Conservation (phyloP, 192 early-diverging fungal species). For the Coemansia sp. region DNA sequence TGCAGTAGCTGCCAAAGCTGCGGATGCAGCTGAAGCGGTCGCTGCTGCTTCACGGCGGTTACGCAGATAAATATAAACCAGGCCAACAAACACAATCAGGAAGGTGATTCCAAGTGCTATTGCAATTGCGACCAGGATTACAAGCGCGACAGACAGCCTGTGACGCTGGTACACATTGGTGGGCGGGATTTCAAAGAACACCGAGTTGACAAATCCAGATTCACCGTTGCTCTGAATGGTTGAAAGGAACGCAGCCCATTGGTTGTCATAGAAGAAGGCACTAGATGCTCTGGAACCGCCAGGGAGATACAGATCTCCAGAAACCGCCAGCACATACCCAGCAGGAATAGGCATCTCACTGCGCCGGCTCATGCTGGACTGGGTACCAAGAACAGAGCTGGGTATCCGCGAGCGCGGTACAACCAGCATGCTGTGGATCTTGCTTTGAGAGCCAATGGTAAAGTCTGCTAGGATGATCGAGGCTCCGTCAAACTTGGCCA, state of each 20-base stretch:
- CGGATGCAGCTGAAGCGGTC: slow-evolving; percentile 51
- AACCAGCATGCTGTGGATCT: slow-evolving; percentile 26
- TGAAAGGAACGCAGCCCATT: slow-evolving; percentile 53
- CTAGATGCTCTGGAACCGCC: slow-evolving; percentile 33
- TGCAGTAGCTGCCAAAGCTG: slow-evolving; percentile 43
- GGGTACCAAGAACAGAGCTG: slow-evolving; percentile 32
- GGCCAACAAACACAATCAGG: slow-evolving; percentile 61
- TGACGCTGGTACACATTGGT: slow-evolving; percentile 49
- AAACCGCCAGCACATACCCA: slow-evolving; percentile 45
- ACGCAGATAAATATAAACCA: slow-evolving; percentile 59
- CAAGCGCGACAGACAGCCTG: slow-evolving; percentile 57
- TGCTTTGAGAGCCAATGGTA: slow-evolving; percentile 32
- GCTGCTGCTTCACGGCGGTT: slow-evolving; percentile 55
- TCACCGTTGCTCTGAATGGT: slow-evolving; percentile 44
- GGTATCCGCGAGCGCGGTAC: slow-evolving; percentile 43
- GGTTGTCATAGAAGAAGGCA: slow-evolving; percentile 45
- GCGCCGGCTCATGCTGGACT: slow-evolving; percentile 22
- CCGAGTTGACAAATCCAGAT: slow-evolving; percentile 35
- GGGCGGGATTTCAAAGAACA: slow-evolving; percentile 52
- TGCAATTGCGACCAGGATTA: slow-evolving; percentile 69
- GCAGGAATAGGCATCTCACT: slow-evolving; percentile 21
- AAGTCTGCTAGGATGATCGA: slow-evolving; percentile 36
- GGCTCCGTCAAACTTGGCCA: slow-evolving; percentile 57
- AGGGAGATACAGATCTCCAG: slow-evolving; percentile 39
- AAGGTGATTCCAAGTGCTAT: slow-evolving; percentile 67